These are phyloP conservation scores for Cupressus sempervirens DNA, from an alignment of 75 land plant species.

Conservation along the genomic window DNA sequence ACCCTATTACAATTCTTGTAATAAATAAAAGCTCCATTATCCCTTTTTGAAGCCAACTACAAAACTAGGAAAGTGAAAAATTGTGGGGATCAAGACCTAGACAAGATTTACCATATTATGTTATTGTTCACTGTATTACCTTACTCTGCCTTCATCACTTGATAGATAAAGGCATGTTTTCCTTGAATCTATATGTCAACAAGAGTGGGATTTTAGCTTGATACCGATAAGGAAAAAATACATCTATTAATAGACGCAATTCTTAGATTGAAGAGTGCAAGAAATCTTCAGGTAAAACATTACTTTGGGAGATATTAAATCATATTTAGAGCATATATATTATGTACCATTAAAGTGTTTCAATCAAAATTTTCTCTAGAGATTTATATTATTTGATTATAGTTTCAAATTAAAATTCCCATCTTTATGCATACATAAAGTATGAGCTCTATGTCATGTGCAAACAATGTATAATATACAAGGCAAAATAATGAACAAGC, in stretches of 20 bases:
- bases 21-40: not conserved
- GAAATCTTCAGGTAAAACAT: constrained; percentile 6
- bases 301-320: not conserved
- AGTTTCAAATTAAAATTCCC: not conserved
- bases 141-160: not conserved
- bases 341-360: not conserved
- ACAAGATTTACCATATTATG: not conserved
- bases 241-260: not conserved
- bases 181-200: not conserved
- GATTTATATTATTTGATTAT: not conserved
- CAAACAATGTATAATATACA: not conserved
- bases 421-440: not conserved
- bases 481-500: not conserved
- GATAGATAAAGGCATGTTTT: not conserved
- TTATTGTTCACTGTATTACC: not conserved
- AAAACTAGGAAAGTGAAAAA: not conserved
- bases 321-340: not conserved
- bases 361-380: not conserved
- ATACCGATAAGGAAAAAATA: not conserved
- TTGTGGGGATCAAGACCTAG: not conserved
- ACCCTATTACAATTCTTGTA: no score
- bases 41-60: not conserved
- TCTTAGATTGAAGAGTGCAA: not conserved
- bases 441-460: not conserved
- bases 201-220: not conserved